phyloP scores from a whole-genome alignment of 2,329 filamentous ascomycete species.

The Magnaporthales sp. region DNA sequence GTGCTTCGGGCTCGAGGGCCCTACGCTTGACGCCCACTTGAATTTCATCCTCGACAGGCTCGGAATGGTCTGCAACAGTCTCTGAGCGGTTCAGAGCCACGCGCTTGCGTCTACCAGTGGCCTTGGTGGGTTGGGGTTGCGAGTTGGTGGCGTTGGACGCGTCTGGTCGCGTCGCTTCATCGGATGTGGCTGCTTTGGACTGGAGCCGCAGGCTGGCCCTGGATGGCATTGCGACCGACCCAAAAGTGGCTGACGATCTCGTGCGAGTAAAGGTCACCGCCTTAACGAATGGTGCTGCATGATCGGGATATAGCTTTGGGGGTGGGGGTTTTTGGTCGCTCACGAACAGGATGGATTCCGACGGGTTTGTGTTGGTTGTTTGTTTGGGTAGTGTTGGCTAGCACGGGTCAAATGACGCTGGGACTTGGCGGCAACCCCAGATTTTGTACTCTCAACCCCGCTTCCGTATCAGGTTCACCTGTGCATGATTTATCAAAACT shows the following conservation, averaged over 20 bases:
- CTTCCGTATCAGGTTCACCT: too few relatives aligned
- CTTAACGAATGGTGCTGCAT: not conserved
- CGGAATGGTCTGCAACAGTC: not conserved
- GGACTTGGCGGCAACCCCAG: too few relatives aligned
- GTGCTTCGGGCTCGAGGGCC: not conserved
- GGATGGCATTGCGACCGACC: not conserved
- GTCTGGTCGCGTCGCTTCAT: not conserved
- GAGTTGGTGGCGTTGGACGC: not conserved
- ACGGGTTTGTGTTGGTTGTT: too few relatives aligned
- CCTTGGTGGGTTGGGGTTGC: not conserved
- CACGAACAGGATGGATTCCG: too few relatives aligned
- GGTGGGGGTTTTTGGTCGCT: too few relatives aligned
- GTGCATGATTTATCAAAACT: too few relatives aligned
- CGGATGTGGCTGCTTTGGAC: not conserved
- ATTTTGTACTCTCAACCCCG: too few relatives aligned
- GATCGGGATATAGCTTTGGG: not conserved
- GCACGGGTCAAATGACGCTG: too few relatives aligned
- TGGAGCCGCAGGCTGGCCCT: not conserved
- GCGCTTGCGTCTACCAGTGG: not conserved
- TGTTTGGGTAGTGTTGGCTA: too few relatives aligned
- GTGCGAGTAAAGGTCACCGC: not conserved
- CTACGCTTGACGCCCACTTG: not conserved
- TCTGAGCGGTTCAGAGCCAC: not conserved
- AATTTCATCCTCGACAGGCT: not conserved
- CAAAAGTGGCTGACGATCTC: not conserved